phyloP scores from a whole-genome alignment of 768 basidiomycete species.

The Rhodocollybia butyracea region DNA sequence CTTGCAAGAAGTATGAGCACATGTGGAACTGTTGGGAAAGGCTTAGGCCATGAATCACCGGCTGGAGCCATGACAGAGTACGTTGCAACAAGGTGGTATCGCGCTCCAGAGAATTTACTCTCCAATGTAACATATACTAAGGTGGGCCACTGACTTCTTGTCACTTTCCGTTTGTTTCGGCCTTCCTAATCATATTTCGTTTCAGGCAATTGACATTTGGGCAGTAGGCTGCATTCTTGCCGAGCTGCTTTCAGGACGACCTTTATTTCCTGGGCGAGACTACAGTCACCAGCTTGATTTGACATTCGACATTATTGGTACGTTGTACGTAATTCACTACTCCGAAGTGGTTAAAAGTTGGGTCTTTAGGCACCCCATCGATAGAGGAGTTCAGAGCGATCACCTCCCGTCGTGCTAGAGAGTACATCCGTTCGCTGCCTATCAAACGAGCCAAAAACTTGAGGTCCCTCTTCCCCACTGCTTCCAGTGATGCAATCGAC shows the following conservation, averaged over 20 bases:
- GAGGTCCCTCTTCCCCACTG: slow-evolving; percentile 84
- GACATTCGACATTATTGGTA: slow-evolving; percentile 92
- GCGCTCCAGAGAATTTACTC: slow-evolving; percentile 98
- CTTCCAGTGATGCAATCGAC: slow-evolving; percentile 70
- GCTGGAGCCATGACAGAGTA: slow-evolving; percentile 95
- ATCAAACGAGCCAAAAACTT: slow-evolving; percentile 89
- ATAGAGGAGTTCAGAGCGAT: slow-evolving; percentile 98
- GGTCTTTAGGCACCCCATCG: slow-evolving; percentile 61
- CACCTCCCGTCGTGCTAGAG: slow-evolving; percentile 87
- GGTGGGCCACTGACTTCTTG: slow-evolving; percentile 35
- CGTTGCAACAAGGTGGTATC: slow-evolving; percentile 98
- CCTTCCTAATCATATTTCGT: background rate
- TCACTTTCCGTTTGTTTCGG: slow-evolving; percentile 54
- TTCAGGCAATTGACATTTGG: slow-evolving; percentile 83
- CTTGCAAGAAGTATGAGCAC: slow-evolving; percentile 85
- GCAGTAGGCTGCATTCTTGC: slow-evolving; percentile 87
- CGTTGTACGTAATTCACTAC: slow-evolving; percentile 5
- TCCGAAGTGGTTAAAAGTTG: background rate
- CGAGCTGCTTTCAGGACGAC: slow-evolving; percentile 95
- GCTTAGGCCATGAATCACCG: slow-evolving; percentile 59
- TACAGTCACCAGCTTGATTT: slow-evolving; percentile 96
- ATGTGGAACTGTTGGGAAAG: slow-evolving; percentile 79
- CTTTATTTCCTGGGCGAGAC: slow-evolving; percentile 96
- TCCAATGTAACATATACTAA: slow-evolving; percentile 99
- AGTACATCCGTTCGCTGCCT: slow-evolving; percentile 92